Evolutionary conservation across 495 filamentous ascomycete genomes (phyloP).

Genomic region (Lichina pygmaea): DNA sequence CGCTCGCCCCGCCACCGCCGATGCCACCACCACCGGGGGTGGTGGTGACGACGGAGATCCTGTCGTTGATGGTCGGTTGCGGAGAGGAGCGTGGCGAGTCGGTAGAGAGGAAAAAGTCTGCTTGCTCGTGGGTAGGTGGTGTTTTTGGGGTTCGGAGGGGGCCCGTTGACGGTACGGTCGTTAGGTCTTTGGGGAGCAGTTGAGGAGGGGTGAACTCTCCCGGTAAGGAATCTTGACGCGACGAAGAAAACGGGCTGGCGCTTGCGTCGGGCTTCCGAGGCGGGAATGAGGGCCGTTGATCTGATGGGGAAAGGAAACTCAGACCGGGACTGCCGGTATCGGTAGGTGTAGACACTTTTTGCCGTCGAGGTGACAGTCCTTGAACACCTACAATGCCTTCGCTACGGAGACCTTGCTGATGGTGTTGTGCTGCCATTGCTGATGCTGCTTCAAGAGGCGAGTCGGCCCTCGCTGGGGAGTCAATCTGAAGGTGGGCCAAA

Average conservation of each 20-base stretch:
- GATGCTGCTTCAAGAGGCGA: no score
- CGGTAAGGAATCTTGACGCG: no score
- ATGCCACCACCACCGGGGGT: neutral
- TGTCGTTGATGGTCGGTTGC: constrained; percentile 54
- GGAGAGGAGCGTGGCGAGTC: constrained; percentile 28
- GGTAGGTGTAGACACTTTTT: no score
- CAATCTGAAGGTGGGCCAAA: neutral
- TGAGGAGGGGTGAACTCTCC: no score
- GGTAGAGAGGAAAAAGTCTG: constrained; percentile 4
- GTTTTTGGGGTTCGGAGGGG: no score
- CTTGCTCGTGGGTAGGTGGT: neutral
- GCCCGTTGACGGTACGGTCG: no score
- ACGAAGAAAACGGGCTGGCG: no score
- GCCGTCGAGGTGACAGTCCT: no score
- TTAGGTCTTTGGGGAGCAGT: no score
- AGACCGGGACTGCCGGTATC: no score
- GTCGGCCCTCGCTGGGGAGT: neutral
- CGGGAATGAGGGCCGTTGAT: neutral
- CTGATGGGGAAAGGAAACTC: neutral
- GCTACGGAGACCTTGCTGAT: neutral
- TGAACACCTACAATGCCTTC: no score
- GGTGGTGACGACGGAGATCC: constrained; percentile 68
- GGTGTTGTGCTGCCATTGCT: neutral
- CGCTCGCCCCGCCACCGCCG: no score
- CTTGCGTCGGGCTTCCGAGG: neutral